phyloP scores from a whole-genome alignment of 2,329 filamentous ascomycete genomes.

The Penicillium crustosum region DNA sequence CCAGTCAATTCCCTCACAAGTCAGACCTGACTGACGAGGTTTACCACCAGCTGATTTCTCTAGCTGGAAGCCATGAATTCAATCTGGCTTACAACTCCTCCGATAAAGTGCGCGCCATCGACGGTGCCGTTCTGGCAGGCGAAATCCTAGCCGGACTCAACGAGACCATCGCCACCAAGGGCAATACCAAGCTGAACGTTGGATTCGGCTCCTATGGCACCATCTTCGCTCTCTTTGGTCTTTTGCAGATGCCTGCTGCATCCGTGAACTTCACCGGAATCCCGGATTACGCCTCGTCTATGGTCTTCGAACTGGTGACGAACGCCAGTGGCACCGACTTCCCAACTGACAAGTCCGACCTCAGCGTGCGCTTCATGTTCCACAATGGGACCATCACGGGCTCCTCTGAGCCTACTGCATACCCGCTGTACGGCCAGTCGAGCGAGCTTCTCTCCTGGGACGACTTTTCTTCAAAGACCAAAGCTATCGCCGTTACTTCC shows the following conservation, averaged over 20 bases:
- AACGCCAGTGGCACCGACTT: constrained; percentile 44
- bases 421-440: constrained; percentile 61
- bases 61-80: constrained; percentile 79
- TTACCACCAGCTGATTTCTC: constrained; percentile 64
- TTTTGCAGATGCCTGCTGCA: constrained; percentile 52
- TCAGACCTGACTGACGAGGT: constrained; percentile 61
- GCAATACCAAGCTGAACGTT: constrained; percentile 47
- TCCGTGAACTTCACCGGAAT: constrained; percentile 69
- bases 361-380: constrained; percentile 62
- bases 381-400: constrained; percentile 59
- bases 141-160: constrained; percentile 53
- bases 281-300: constrained; percentile 78
- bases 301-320: constrained; percentile 73
- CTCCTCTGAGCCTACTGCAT: constrained; percentile 50
- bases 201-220: constrained; percentile 64
- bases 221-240: constrained; percentile 63
- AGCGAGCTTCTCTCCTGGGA: constrained; percentile 63
- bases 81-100: constrained; percentile 74
- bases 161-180: constrained; percentile 39
- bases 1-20: constrained; percentile 56
- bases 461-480: constrained; percentile 65
- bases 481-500: constrained; percentile 64
- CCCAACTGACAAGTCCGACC: constrained; percentile 47
- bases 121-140: constrained; percentile 66
- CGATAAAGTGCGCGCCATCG: constrained; percentile 49